Percentiles rank a stretch among this genome's conserved stretches.
Conservation (phyloP, 495 filamentous ascomycete species). For the Apiosordaria backusii region DNA sequence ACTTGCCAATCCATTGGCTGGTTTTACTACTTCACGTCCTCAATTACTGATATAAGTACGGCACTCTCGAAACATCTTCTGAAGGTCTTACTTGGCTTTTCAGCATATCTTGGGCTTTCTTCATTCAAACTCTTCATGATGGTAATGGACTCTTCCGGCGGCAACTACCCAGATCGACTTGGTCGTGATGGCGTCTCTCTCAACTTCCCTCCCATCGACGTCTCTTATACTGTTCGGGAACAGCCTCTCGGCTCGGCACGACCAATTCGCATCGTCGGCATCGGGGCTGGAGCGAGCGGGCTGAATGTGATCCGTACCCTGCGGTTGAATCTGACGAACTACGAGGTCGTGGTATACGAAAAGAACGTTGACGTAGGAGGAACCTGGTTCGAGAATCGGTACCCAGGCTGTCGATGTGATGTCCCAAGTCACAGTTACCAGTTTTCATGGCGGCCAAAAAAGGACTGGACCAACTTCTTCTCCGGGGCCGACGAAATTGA, state of each 20-base stretch:
- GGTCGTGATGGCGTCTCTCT: constrained; percentile 11
- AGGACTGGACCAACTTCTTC: constrained; percentile 59
- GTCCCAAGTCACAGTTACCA: constrained; percentile 55
- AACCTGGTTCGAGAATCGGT: constrained; percentile 59
- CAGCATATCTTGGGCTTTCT: background rate
- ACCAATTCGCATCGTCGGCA: constrained; percentile 46
- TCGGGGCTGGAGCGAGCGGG: constrained; percentile 50
- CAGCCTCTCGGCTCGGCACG: constrained; percentile 42
- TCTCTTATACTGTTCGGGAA: constrained; percentile 38
- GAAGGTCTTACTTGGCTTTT: background rate
- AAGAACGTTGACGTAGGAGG: constrained; percentile 68
- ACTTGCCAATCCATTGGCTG: background rate
- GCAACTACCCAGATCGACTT: constrained; percentile 1
- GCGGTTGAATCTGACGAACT: constrained; percentile 40
- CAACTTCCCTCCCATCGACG: constrained; percentile 9
- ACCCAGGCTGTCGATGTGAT: constrained; percentile 55
- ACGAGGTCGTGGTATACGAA: constrained; percentile 67
- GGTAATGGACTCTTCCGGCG: constrained; percentile 15
- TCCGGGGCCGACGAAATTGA: constrained; percentile 55
- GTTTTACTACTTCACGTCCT: background rate
- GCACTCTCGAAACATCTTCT: constrained; percentile 1
- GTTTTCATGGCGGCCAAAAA: constrained; percentile 54
- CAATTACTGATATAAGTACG: constrained; percentile 6
- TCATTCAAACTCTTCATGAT: background rate
- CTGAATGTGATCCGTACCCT: constrained; percentile 47